Evolutionary conservation across 768 basidiomycete species (phyloP).

Genomic region (Pleurotus sapidus): DNA sequence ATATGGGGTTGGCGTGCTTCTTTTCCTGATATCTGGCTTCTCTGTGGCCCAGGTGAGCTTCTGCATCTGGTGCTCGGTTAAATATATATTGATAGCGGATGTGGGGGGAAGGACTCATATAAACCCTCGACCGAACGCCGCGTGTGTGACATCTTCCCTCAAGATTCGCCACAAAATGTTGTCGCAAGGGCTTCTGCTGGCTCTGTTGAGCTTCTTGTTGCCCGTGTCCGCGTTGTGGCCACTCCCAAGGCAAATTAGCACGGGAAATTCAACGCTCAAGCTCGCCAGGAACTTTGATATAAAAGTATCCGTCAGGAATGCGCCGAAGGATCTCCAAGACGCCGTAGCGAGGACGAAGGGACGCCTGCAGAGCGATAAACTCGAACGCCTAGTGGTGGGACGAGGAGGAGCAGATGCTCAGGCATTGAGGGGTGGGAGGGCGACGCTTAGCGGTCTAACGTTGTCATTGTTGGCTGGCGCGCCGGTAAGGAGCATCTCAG

Average conservation of each 20-base stretch:
- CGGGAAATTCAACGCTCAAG: constrained; percentile 38
- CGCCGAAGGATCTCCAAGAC: constrained; percentile 56
- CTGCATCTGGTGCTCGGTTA: no score
- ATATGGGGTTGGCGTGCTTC: neutral
- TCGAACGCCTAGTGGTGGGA: constrained; percentile 55
- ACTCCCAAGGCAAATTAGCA: constrained; percentile 38
- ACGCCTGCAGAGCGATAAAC: constrained; percentile 49
- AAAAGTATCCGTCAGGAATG: constrained; percentile 33
- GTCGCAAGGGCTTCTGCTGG: constrained; percentile 3
- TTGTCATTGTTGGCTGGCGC: constrained; percentile 34
- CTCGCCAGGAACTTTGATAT: constrained; percentile 54
- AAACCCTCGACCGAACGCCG: neutral
- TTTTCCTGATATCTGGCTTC: neutral
- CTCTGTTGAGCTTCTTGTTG: constrained; percentile 4
- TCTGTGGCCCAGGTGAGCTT: neutral
- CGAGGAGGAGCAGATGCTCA: constrained; percentile 48
- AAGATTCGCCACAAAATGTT: neutral
- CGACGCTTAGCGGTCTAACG: constrained; percentile 36
- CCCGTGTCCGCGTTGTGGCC: constrained; percentile 25
- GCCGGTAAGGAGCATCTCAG: constrained; percentile 41
- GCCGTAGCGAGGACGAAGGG: constrained; percentile 49
- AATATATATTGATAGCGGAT: neutral
- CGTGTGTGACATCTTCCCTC: neutral
- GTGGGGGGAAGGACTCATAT: neutral
- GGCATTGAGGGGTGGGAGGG: constrained; percentile 33